Base-by-base conservation (phyloP, 2,329 filamentous ascomycete species). In the Colletotrichum endophyticum region DNA sequence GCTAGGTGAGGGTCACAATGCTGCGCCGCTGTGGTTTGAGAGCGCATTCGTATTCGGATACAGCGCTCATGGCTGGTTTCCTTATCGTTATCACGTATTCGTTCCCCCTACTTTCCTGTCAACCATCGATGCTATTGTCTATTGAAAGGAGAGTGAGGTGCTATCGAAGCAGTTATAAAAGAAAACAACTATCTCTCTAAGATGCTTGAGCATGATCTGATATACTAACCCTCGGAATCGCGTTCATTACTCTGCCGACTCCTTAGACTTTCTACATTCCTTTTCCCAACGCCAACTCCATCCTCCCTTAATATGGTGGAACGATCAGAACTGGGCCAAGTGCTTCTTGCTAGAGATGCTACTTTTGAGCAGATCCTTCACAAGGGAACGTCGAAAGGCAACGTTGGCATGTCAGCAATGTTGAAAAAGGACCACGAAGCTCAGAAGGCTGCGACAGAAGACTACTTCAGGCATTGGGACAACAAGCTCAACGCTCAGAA, bases 381-480 rank as follows among this genome's bases (percentile, higher is more conserved):
- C 85, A 94, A 87, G 79, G 81, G 83, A 70, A 94, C 94, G 61
- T 87, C 93, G 36, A 84, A 90, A 80, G 89, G 89, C 34, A 85
- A 88, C 63, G 93, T 92, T 80, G 93, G 94, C 78, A 90, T 97
- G 81, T 87, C 90, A 79, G 95, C 96, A 81, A 96, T 98, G 93
- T 89, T 98, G 82, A 89, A 90, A 84, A 99, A 99, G 89, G 94
- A 97, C 85, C 79, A 82, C 34, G 83, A 88, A 34, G 95, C 95
- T 9, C 95, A 98, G 83, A 92, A 95, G 84, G 93, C 94, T 69
- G 95, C 95, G 63, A 91, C 96, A 32, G 95, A 97, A 83, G 95
- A 98, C 85, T 98, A 98, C 88, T 98, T 98, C 89, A 98, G 98
- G 90, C 96, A 98, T 85, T 98, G 95, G 95, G 95, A 98, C 86